Evolutionary conservation across 2,329 filamentous ascomycete species (phyloP), one percentile per base, ranked within the genome.

Genomic region (Tolypocladium tundrense): DNA sequence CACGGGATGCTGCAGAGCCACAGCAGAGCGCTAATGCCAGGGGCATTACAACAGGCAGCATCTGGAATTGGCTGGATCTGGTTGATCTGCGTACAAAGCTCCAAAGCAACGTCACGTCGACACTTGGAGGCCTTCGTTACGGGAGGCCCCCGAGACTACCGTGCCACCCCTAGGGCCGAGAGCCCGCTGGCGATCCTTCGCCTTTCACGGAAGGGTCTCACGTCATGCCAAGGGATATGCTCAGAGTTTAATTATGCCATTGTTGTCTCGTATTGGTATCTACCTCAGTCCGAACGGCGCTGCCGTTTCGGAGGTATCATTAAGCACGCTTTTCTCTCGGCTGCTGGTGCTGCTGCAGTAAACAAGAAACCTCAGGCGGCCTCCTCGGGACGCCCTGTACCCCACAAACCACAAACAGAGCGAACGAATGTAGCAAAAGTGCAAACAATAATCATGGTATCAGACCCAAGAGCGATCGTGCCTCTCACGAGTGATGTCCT

Each of bases 391-490:
- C 50, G 33, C 14, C 42, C 14, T 2, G 11, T 27, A 21, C 31
- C 21, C 41, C 52, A 50, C 33, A 33, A 37, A n/a, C n/a, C 16
- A 45, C 27, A 24, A 55, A 42, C 48, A 14, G 16, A 56, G 50
- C 57, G 42, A 61, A 58, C 54, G 57, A 53, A 53, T 55, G 45
- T 19, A 58, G 39, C 31, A 45, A 55, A 45, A 33, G 19, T n/a
- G 53, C 10, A 45, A 37, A 19, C 19, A 52, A 14, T 33, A 4
- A 33, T 40, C 24, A 58, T 65, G 66, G 66, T 65, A 62, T 68
- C 61, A 59, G 54, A 60, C 61, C 64, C 63, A 57, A 61, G 51
- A 58, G 62, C 63, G 67, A 64, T 61, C 62, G 66, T 59, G 60
- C 60, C 64, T 40, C 51, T 42, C 58, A 45, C 58, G 53, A 61